Percentiles rank a stretch among this genome's conserved stretches.
These are phyloP conservation scores for Helotiales sp. DNA, from an alignment of 2,329 filamentous ascomycete species.

Conservation along the genomic window DNA sequence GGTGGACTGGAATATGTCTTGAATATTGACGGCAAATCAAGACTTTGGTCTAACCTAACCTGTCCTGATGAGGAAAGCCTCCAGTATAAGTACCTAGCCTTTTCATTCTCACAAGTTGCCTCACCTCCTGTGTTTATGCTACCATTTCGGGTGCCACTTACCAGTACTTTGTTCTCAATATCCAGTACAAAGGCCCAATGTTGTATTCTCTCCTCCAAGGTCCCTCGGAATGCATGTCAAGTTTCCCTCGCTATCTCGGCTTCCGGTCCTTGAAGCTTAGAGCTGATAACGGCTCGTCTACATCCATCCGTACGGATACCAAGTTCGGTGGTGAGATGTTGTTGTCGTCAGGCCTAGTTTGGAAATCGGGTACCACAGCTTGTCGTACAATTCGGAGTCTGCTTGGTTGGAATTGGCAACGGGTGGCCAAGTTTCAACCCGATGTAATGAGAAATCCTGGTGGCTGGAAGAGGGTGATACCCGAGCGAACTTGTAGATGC, in stretches of 20 bases:
- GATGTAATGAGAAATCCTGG: conserved; percentile 1
- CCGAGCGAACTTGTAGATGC: neutral
- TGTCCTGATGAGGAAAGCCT: neutral
- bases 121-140: neutral
- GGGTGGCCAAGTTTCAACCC: conserved; percentile 1
- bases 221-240: neutral
- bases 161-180: neutral
- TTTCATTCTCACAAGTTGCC: neutral
- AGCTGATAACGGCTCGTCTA: neutral
- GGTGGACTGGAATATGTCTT: neutral
- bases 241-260: neutral
- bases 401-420: neutral
- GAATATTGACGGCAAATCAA: neutral
- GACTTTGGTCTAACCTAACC: neutral
- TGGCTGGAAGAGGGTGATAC: neutral
- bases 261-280: neutral
- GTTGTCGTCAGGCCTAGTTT: neutral
- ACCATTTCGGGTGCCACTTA: neutral
- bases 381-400: neutral
- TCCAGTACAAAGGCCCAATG: no score
- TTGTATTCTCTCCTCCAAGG: neutral
- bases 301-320: neutral
- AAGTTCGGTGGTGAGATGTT: neutral
- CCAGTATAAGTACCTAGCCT: neutral
- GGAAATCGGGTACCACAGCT: neutral